phyloP scores from a whole-genome alignment of 768 basidiomycete species.

The Boletus reticuloceps region DNA sequence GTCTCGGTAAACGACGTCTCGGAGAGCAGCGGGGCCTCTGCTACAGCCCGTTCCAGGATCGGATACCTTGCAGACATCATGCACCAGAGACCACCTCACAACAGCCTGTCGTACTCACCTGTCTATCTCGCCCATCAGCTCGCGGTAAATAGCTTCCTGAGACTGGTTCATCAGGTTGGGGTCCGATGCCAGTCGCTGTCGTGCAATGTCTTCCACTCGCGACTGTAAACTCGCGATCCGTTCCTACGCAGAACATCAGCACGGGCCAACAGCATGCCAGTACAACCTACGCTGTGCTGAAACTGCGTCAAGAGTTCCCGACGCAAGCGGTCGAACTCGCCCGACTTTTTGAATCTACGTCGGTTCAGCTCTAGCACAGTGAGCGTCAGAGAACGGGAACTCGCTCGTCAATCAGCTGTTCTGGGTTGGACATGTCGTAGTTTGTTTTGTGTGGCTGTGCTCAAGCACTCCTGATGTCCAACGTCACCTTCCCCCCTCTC shows the following conservation, averaged over 20 bases:
- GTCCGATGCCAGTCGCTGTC: conserved; percentile 52
- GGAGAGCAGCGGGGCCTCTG: conserved; percentile 47
- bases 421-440: conserved; percentile 43
- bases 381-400: conserved; percentile 7
- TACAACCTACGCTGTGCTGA: conserved; percentile 47
- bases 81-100: not conserved
- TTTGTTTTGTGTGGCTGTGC: conserved; percentile 12
- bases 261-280: too few relatives aligned
- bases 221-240: conserved; percentile 51
- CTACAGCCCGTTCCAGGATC: conserved; percentile 60
- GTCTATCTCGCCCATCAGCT: conserved; percentile 71
- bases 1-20: conserved; percentile 44
- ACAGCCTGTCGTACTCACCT: conserved; percentile 37
- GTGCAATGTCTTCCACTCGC: conserved; percentile 61
- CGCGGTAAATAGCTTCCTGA: conserved; percentile 52
- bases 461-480: conserved; percentile 23
- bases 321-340: conserved; percentile 72
- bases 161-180: conserved; percentile 50
- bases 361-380: not conserved
- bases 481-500: conserved; percentile 64
- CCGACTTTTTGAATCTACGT: conserved; percentile 72
- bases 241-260: conserved; percentile 36
- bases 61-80: conserved; percentile 47
- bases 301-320: conserved; percentile 63
- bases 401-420: conserved; percentile 65